Conservation (phyloP, 2,329 filamentous ascomycete genomes). For the Ascocoryne sarcoides region DNA sequence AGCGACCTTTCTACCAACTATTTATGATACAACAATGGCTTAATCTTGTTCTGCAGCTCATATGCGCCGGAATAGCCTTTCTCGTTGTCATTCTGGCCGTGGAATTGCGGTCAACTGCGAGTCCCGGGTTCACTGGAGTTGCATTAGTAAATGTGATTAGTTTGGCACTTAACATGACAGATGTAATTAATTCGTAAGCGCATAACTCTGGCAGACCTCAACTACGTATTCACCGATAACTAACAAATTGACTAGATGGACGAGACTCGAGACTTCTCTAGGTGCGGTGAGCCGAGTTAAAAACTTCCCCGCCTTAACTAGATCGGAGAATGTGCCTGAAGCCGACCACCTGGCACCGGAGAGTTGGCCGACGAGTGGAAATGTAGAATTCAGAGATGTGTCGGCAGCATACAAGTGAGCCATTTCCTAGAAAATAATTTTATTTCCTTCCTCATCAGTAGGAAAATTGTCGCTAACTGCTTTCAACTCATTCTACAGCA, state of each 20-base stretch:
- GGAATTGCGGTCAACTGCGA: slow-evolving; percentile 7
- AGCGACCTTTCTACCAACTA: slow-evolving; percentile 47
- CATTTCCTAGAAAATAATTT: too few species aligned
- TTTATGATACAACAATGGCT: slow-evolving; percentile 50
- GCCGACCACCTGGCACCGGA: slow-evolving; percentile 7
- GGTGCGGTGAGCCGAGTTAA: slow-evolving; percentile 48
- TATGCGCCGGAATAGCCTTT: slow-evolving; percentile 7
- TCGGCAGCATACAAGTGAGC: slow-evolving; percentile 30
- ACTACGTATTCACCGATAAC: slow-evolving; percentile 17
- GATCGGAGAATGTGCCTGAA: slow-evolving; percentile 26
- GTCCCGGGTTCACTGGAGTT: slow-evolving; percentile 17
- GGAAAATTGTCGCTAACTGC: too few species aligned
- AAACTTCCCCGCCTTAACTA: slow-evolving; percentile 37
- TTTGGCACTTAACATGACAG: too few species aligned
- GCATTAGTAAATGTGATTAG: slow-evolving; percentile 22
- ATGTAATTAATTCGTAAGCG: too few species aligned
- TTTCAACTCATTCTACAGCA: slow-evolving; percentile 16
- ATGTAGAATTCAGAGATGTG: slow-evolving; percentile 27
- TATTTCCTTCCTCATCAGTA: too few species aligned
- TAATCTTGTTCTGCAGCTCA: slow-evolving; percentile 33
- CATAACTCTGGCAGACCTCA: too few species aligned
- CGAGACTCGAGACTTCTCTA: slow-evolving; percentile 47
- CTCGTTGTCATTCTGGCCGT: slow-evolving; percentile 17
- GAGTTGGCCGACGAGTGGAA: slow-evolving; percentile 30
- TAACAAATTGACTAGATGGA: slow-evolving; percentile 44